phyloP scores from a whole-genome alignment of 495 filamentous ascomycete species.

The Hypoxylon cercidicola region DNA sequence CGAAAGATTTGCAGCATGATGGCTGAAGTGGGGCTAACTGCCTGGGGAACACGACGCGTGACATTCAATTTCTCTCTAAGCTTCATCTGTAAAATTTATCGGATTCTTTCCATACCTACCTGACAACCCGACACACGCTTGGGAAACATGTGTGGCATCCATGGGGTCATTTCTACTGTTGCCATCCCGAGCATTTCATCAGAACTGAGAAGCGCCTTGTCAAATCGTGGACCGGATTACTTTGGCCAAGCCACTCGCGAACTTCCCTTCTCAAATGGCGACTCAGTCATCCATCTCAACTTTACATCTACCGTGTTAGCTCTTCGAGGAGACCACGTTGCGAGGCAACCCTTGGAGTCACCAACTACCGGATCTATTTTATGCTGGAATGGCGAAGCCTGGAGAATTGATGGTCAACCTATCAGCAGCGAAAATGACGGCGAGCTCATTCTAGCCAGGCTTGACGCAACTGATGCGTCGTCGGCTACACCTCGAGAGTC shows the following conservation, averaged over 20 bases:
- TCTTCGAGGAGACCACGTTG: conserved; percentile 77
- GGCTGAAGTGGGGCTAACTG: too few relatives aligned
- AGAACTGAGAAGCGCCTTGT: conserved; percentile 47
- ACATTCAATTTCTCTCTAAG: too few relatives aligned
- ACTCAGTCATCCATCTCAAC: conserved; percentile 57
- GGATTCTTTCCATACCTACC: conserved; percentile 4
- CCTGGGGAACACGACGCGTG: too few relatives aligned
- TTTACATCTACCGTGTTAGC: conserved; percentile 88
- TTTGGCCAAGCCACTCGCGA: conserved; percentile 52
- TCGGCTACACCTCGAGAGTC: conserved; percentile 40
- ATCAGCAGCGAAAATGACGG: conserved; percentile 78
- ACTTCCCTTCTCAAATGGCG: conserved; percentile 31
- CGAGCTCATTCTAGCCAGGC: conserved; percentile 70
- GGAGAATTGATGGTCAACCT: conserved; percentile 70
- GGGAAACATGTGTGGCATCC: conserved; percentile 61
- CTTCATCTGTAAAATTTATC: neutral
- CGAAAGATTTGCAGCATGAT: too few relatives aligned
- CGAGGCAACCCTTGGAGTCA: conserved; percentile 78
- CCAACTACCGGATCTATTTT: conserved; percentile 71
- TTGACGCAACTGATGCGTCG: conserved; percentile 61
- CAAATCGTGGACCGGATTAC: conserved; percentile 64
- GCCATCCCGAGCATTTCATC: conserved; percentile 37
- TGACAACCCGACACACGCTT: conserved; percentile 15
- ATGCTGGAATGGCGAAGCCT: conserved; percentile 99
- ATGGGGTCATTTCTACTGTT: conserved; percentile 47